Evolutionary conservation across 106 monocot genomes (phyloP).

Genomic region (Platanthera zijinensis): DNA sequence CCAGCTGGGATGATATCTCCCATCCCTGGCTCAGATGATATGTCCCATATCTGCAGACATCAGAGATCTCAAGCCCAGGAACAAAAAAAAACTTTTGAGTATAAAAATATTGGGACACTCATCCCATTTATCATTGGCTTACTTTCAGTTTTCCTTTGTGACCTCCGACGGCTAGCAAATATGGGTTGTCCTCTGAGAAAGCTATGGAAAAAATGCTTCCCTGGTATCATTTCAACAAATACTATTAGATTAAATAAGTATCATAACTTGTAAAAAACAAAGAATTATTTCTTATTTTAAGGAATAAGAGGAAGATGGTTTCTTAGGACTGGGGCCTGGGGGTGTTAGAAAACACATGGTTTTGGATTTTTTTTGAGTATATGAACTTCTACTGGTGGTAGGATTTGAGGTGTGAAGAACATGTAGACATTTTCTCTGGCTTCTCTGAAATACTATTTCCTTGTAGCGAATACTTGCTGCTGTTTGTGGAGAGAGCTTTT

Average conservation of each 20-base stretch:
- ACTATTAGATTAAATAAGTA: not conserved
- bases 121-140: constrained; percentile 1
- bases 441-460: too few species aligned
- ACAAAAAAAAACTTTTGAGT: not conserved
- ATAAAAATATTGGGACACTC: not conserved
- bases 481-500: too few species aligned
- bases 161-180: constrained; percentile 55
- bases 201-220: constrained; percentile 53
- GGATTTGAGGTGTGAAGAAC: not conserved
- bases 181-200: constrained; percentile 65
- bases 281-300: not conserved
- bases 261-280: not conserved
- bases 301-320: not conserved
- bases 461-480: too few species aligned
- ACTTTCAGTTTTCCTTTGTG: constrained; percentile 51
- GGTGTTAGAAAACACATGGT: not conserved
- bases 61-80: not conserved
- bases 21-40: constrained; percentile 13
- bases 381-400: not conserved
- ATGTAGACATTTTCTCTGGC: too few species aligned
- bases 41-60: constrained; percentile 18
- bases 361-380: not conserved
- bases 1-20: not conserved
- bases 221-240: constrained; percentile 19
- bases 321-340: too few species aligned